Evolutionary conservation across 768 basidiomycete genomes (phyloP), one percentile per base, ranked within the genome.

Genomic region (Russula sp.): DNA sequence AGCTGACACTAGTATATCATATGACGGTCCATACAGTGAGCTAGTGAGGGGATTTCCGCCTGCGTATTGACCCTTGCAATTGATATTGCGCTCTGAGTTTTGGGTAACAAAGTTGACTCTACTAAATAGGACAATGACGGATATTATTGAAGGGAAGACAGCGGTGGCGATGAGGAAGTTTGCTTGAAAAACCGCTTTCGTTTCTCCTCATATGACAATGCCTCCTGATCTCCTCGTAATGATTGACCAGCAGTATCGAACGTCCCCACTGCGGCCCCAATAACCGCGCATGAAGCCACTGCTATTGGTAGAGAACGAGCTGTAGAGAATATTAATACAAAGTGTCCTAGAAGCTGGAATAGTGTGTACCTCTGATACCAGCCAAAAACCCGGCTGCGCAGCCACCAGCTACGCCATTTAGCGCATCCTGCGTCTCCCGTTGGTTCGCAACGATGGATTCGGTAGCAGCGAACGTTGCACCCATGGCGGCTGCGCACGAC

Each of bases 361-460:
- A 36, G 49, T 13, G 76, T 83, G 46, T 71, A 93, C 92, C 82
- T 79, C 91, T 83, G 62, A 95, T 76, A 59, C 94, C 94, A 34
- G 92, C 92, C 67, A 96, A 77, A 77, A 96, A 93, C 52, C 94
- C 94, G 57, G 94, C 94, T 54, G 94, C 94, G 77, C 94, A 96
- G 61, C 89, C 94, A 60, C 90, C 94, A 57, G 85, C 84, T 52
- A 88, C 88, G 55, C 90, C 89, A 71, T 94, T 97, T 65, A 90
- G 71, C 48, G 88, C 80, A 73, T 98, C 95, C 67, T 92, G 81
- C 68, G 79, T 85, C 75, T 85, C 81, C 61, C 94, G 84, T 65
- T 85, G 77, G 75, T 98, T 98, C 60, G 92, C 91, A 24, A 91
- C 84, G 32, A 81, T 76, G 7, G 90, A 80, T 74, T 96, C 92